Base-by-base conservation (phyloP, 2,329 filamentous ascomycete species). In the Apiospora sp. region DNA sequence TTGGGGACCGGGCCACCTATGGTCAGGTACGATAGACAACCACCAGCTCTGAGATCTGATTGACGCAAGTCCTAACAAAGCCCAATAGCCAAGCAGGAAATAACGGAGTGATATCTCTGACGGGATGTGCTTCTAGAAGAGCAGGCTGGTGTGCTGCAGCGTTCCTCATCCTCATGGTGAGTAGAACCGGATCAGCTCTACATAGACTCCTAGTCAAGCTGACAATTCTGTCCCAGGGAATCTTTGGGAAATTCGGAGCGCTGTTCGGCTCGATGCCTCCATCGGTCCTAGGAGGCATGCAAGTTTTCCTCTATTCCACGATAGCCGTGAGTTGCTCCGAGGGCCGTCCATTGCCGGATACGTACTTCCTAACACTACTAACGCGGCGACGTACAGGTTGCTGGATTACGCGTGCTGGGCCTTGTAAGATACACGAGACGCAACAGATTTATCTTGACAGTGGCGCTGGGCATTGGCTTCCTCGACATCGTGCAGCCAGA, bases 231-330 rank as follows among this genome's bases (percentile, higher is more conserved):
- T 41, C 41, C 16, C 10, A 68, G 89, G 92, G 91, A 8, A 85
- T 93, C 69, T 92, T 93, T 78, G 88, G 90, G 71, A 93, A 93
- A 77, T 93, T 93, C 75, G 91, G 91, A 1, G 91, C 91, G 0
- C 88, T 92, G 0, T 86, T 93, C 5, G 90, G 92, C 0, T 85
- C 90, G 12, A 93, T 93, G 75, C 92, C 91, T 0, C 81, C 83
- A 4, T 83, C 84, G 6, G 84, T 86, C 8, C 79, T 87, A 0
- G 84, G 84, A 6, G 84, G 84, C 12, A 86, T 86, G 84, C 84
- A 86, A 73, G 92, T 91, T 0, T 93, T 93, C 81, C 85, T 93
- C 22, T 93, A 92, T 84, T 86, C 86, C 44, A 88, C 90, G 8
- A 92, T 93, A 46, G 89, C 90, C 0, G 87, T 92, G 3, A 44